Conservation (phyloP, 768 basidiomycete genomes). For the Daedaleopsis sinensis region DNA sequence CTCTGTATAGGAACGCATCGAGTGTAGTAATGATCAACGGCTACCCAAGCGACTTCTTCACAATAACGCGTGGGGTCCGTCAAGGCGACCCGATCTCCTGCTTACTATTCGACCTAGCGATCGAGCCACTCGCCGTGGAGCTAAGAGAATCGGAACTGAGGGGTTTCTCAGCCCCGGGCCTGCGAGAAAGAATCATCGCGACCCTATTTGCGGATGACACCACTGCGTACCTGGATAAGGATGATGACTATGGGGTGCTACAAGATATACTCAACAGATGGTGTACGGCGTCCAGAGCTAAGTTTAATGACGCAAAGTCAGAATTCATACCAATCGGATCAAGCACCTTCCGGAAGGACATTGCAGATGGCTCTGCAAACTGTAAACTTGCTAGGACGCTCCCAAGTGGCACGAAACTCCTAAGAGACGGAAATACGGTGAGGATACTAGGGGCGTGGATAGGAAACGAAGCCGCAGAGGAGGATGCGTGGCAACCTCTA, state of each 20-base stretch:
- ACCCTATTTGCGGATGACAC: conserved; percentile 36
- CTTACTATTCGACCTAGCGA: conserved; percentile 34
- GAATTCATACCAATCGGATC: too few relatives aligned
- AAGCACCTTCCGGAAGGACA: too few relatives aligned
- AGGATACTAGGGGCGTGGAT: too few relatives aligned
- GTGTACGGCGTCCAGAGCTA: background rate
- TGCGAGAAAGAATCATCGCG: too few relatives aligned
- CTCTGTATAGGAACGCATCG: conserved; percentile 34
- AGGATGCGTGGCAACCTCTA: too few relatives aligned
- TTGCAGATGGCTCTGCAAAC: too few relatives aligned
- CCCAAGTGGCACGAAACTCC: too few relatives aligned
- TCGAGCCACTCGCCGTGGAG: conserved; percentile 33
- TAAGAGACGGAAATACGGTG: too few relatives aligned
- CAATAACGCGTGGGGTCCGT: conserved; percentile 34
- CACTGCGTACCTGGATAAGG: conserved; percentile 16
- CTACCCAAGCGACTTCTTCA: conserved; percentile 26
- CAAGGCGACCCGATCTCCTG: conserved; percentile 41
- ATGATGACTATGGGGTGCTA: background rate
- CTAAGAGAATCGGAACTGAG: too few relatives aligned
- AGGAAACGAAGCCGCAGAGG: too few relatives aligned
- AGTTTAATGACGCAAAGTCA: background rate
- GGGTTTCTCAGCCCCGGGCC: too few relatives aligned
- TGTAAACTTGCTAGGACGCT: too few relatives aligned
- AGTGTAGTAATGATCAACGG: conserved; percentile 40
- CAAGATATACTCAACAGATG: background rate